phyloP scores from a whole-genome alignment of 495 filamentous ascomycete species.

The Letharia columbiana region DNA sequence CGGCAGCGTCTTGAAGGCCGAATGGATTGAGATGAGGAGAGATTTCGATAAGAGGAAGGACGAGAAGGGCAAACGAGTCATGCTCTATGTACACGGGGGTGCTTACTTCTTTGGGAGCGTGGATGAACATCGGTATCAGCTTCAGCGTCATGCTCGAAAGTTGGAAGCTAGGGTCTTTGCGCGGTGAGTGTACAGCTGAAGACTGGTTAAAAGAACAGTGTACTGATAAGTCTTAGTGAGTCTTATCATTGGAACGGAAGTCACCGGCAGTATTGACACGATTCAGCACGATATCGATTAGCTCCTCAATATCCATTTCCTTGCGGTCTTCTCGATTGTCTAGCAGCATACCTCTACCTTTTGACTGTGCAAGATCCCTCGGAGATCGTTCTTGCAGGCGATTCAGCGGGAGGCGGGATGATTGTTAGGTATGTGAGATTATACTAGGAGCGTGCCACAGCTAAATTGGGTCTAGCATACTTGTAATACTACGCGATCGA shows the following conservation, averaged over 20 bases:
- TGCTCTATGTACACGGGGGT: conserved; percentile 88
- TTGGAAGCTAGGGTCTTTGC: conserved; percentile 82
- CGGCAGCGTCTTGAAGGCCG: conserved; percentile 57
- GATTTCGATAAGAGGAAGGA: conserved; percentile 65
- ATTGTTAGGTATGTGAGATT: conserved; percentile 44
- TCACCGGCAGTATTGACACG: conserved; percentile 5
- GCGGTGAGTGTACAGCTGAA: conserved; percentile 34
- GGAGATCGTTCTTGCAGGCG: conserved; percentile 76
- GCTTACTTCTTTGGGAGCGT: conserved; percentile 85
- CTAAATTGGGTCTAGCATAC: conserved; percentile 43
- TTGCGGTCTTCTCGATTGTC: conserved; percentile 78
- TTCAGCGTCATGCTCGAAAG: conserved; percentile 91
- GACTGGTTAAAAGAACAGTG: neutral
- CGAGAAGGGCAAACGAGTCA: conserved; percentile 59
- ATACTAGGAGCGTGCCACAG: neutral
- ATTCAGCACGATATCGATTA: conserved; percentile 64
- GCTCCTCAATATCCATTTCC: conserved; percentile 94
- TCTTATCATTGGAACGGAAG: conserved; percentile 2
- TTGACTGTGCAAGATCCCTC: conserved; percentile 62
- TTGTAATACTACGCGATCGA: conserved; percentile 74
- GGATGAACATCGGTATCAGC: conserved; percentile 90
- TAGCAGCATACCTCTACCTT: conserved; percentile 79
- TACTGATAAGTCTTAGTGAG: conserved; percentile 35
- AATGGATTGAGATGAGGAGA: conserved; percentile 92
- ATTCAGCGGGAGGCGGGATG: conserved; percentile 89